These are phyloP conservation scores for Cinnamomum micranthum DNA, from an alignment of 164 flowering plant genomes.

Conservation along the genomic window DNA sequence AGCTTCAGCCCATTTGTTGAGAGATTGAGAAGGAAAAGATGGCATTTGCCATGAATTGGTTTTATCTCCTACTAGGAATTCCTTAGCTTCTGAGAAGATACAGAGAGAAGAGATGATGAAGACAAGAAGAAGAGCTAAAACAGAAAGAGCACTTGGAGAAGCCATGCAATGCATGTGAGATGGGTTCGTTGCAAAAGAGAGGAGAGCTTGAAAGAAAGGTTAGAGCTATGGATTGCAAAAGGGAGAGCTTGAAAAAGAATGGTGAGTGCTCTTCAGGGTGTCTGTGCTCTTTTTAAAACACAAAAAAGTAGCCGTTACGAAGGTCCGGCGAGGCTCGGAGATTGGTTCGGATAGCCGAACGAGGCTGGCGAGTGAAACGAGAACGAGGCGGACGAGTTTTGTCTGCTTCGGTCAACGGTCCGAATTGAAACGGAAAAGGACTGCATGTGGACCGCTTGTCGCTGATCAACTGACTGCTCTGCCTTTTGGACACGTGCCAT, in stretches of 20 bases:
- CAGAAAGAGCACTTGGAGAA: not conserved
- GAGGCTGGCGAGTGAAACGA: not conserved
- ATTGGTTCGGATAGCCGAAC: slow-evolving; percentile 10
- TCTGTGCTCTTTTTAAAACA: slow-evolving; percentile 2
- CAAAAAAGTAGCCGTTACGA: slow-evolving; percentile 13
- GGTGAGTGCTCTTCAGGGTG: not conserved
- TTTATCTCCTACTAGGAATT: slow-evolving; percentile 43
- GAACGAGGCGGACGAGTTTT: too few species aligned
- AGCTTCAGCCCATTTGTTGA: slow-evolving; percentile 46
- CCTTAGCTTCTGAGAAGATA: slow-evolving; percentile 30
- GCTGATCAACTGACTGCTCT: too few species aligned
- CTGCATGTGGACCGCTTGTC: too few species aligned
- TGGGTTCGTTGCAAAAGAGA: not conserved
- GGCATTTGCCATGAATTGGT: slow-evolving; percentile 49
- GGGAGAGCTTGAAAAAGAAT: slow-evolving; percentile 3
- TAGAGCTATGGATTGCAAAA: not conserved
- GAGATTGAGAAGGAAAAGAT: slow-evolving; percentile 30
- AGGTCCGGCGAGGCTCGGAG: not conserved
- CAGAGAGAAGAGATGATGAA: slow-evolving; percentile 18
- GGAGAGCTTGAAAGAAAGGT: slow-evolving; percentile 1
- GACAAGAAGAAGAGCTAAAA: not conserved
- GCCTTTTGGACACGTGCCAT: too few species aligned
- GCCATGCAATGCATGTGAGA: not conserved
- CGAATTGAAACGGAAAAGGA: too few species aligned
- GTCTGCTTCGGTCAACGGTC: too few species aligned